Conservation (phyloP, 345 rosid species). For the Citrus medica region DNA sequence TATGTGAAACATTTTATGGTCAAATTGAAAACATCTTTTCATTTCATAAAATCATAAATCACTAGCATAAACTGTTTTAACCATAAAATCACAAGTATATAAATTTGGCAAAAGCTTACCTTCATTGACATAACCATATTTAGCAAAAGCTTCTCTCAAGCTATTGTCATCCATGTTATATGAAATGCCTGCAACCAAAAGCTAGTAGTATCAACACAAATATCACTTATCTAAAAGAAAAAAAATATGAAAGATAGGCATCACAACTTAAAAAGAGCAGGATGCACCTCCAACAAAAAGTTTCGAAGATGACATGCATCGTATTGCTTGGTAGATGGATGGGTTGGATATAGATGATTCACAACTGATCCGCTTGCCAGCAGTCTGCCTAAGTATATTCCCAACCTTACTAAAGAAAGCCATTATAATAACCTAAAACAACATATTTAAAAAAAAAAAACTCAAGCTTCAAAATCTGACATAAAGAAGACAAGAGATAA, state of each 20-base stretch:
- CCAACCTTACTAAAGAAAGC: constrained; percentile 82
- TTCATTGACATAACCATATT: constrained; percentile 80
- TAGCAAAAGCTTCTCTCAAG: constrained; percentile 64
- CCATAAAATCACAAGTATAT: constrained; percentile 1
- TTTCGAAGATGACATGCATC: constrained; percentile 82
- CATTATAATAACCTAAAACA: constrained; percentile 45
- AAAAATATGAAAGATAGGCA: background rate
- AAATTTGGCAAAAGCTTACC: constrained; percentile 32
- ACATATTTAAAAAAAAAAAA: background rate
- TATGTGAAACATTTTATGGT: background rate
- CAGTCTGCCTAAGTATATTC: constrained; percentile 59
- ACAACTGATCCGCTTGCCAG: constrained; percentile 44
- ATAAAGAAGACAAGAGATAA: background rate
- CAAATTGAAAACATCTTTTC: background rate
- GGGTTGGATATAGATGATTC: constrained; percentile 51
- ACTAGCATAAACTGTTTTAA: background rate
- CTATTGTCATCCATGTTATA: constrained; percentile 61
- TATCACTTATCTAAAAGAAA: background rate
- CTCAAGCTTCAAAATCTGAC: background rate
- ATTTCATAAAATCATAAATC: background rate
- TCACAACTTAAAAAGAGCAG: background rate
- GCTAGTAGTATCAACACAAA: background rate
- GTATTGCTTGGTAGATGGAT: constrained; percentile 62
- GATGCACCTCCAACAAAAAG: constrained; percentile 78
- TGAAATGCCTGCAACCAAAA: constrained; percentile 57